A percentile compares a stretch with the other conserved stretches of the same genome.
These are phyloP conservation scores for Garcia nutans DNA, from an alignment of 345 rosid genomes.

Conservation along the genomic window DNA sequence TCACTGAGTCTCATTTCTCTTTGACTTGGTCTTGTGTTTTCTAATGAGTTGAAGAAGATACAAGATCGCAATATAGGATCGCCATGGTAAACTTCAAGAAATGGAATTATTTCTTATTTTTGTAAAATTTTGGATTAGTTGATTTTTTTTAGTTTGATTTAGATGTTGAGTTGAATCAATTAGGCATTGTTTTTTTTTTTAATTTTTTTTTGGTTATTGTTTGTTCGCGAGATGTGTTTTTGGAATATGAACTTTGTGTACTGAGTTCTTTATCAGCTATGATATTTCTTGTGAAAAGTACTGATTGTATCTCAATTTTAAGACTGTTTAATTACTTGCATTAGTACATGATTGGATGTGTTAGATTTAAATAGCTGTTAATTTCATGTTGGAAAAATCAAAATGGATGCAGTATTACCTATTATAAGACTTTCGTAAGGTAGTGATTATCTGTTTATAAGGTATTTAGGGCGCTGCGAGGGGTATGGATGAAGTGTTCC, in stretches of 20 bases:
- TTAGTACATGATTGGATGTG: slow-evolving; percentile 6
- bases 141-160: not conserved
- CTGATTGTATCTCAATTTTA: not conserved
- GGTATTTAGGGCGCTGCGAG: no score
- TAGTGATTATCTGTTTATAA: no score
- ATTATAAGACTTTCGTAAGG: no score
- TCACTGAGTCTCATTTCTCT: slow-evolving; percentile 15
- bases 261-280: not conserved
- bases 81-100: slow-evolving; percentile 21
- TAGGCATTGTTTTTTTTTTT: not conserved
- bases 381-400: not conserved
- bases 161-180: slow-evolving; percentile 1
- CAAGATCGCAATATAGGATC: slow-evolving; percentile 24
- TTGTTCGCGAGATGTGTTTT: not conserved
- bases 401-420: not conserved
- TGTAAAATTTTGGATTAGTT: not conserved
- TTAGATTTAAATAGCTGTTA: not conserved
- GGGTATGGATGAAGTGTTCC: no score
- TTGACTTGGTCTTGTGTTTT: slow-evolving; percentile 7
- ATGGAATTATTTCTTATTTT: not conserved
- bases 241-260: not conserved
- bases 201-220: not conserved
- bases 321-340: slow-evolving; percentile 2
- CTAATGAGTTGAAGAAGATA: slow-evolving; percentile 14
- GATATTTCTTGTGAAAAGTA: not conserved